Evolutionary conservation across 352 stramenopile species (phyloP).

Genomic region (Globisporangium polare): DNA sequence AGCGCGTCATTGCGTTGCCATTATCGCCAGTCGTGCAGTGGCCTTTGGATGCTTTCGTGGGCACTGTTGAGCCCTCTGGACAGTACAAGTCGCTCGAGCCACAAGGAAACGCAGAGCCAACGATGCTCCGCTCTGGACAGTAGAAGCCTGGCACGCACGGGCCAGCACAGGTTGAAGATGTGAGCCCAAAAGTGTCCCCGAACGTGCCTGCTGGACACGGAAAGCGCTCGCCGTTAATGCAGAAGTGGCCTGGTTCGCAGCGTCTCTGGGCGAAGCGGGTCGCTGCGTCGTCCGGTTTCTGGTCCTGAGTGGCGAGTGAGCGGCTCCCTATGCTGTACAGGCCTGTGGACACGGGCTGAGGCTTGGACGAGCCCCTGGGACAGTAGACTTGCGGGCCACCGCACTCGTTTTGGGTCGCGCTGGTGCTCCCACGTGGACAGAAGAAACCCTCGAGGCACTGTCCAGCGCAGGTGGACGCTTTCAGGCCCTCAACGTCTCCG

Average conservation of each 20-base stretch:
- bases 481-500: constrained; percentile 40
- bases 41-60: constrained; percentile 18
- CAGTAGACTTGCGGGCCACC: constrained; percentile 54
- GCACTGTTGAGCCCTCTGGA: constrained; percentile 20
- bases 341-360: constrained; percentile 30
- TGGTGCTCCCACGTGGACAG: constrained; percentile 46
- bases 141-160: constrained; percentile 33
- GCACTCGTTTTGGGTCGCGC: constrained; percentile 39
- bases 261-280: constrained; percentile 41
- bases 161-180: constrained; percentile 29
- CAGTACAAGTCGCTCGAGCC: constrained; percentile 30
- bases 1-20: constrained; percentile 15
- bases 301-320: constrained; percentile 11
- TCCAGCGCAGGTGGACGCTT: constrained; percentile 36
- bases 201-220: constrained; percentile 64
- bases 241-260: constrained; percentile 71
- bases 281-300: constrained; percentile 27
- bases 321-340: constrained; percentile 41
- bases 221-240: constrained; percentile 54
- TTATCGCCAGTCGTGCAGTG: constrained; percentile 26
- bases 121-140: constrained; percentile 31
- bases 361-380: constrained; percentile 45
- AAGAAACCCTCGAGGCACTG: constrained; percentile 53
- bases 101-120: constrained; percentile 15
- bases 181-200: constrained; percentile 28